These are phyloP conservation scores for Ganoderma multipileum DNA, from an alignment of 1,284 basidiomycete genomes.

Conservation along the genomic window DNA sequence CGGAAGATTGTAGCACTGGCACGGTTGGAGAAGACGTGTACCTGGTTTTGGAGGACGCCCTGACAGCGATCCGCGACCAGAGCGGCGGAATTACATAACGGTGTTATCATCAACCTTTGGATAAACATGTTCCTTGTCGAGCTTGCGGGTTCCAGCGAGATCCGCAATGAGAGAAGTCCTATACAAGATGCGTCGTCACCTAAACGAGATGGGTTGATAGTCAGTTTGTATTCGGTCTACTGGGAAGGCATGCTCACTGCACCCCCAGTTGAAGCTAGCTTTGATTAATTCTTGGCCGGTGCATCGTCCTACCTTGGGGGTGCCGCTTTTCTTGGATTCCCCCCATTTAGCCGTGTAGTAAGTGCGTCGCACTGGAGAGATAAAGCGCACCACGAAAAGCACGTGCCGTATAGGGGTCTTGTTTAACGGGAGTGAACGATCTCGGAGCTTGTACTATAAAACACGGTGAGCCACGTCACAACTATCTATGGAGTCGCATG, in stretches of 20 bases:
- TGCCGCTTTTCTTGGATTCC: not conserved
- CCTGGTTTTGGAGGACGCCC: conserved; percentile 33
- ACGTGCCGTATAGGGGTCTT: not conserved
- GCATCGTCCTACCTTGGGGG: not conserved
- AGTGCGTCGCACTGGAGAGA: no score
- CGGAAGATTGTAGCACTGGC: not conserved
- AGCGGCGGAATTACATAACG: conserved; percentile 34
- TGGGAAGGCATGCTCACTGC: not conserved
- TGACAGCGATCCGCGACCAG: conserved; percentile 34
- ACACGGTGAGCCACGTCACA: not conserved
- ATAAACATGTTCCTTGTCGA: conserved; percentile 31
- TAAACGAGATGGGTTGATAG: not conserved
- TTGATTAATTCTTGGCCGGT: no score
- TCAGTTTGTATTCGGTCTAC: not conserved
- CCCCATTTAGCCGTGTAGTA: no score
- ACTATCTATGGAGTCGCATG: not conserved
- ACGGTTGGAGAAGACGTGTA: conserved; percentile 21
- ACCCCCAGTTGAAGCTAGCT: not conserved
- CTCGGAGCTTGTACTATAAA: not conserved
- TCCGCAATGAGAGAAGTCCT: conserved; percentile 38
- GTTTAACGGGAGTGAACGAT: not conserved
- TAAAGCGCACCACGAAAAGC: no score
- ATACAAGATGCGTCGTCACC: conserved; percentile 31
- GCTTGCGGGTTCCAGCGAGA: conserved; percentile 37
- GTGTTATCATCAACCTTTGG: conserved; percentile 30